A percentile compares a stretch with the other conserved stretches of the same genome.
phyloP scores from a whole-genome alignment of 2,329 filamentous ascomycete genomes.

The Alternaria hordeiaustralica region DNA sequence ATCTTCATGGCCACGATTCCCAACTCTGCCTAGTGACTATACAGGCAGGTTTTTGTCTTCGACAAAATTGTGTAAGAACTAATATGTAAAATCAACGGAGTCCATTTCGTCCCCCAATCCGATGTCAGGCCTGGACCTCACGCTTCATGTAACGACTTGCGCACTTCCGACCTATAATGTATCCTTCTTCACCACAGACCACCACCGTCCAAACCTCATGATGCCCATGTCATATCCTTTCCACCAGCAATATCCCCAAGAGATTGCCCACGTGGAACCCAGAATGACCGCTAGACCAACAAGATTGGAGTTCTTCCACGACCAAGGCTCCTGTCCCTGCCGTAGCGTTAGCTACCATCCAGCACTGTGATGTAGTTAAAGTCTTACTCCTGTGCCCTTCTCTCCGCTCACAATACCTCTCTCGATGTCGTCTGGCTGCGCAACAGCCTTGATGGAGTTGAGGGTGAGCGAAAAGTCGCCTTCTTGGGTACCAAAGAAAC shows the following conservation, averaged over 20 bases:
- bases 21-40: background rate
- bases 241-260: constrained; percentile 31
- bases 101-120: background rate
- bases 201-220: constrained; percentile 32
- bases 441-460: constrained; percentile 60
- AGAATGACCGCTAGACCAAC: constrained; percentile 33
- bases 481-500: constrained; percentile 77
- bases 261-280: constrained; percentile 27
- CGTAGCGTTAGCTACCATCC: constrained; percentile 10
- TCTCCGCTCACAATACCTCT: constrained; percentile 18
- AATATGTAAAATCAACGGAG: background rate
- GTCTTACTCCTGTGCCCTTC: constrained; percentile 14
- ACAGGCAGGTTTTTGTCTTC: background rate
- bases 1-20: background rate
- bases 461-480: constrained; percentile 69
- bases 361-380: background rate
- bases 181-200: constrained; percentile 14
- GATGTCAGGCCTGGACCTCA: background rate
- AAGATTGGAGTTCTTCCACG: constrained; percentile 35
- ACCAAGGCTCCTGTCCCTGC: constrained; percentile 28
- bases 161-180: background rate
- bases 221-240: constrained; percentile 30
- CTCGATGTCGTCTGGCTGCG: constrained; percentile 32
- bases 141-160: background rate
- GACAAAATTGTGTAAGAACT: background rate